Percentiles rank a stretch among this genome's conserved stretches.
Evolutionary conservation across 768 basidiomycete species (phyloP).

Genomic region (Tulasnella sp.): DNA sequence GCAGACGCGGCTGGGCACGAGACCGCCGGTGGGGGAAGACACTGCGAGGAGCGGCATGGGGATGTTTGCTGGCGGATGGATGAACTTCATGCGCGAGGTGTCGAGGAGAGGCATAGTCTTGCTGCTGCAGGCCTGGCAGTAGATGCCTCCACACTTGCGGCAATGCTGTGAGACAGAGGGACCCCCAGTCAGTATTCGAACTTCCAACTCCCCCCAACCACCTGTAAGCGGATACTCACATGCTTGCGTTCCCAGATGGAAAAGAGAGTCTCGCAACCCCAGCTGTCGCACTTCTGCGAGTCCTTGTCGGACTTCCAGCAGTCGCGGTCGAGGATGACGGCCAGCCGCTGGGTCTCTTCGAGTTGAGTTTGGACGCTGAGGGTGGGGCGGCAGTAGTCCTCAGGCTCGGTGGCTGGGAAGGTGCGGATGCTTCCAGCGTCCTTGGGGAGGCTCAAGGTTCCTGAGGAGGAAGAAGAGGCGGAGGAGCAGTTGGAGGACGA

Average conservation of each 20-base stretch:
- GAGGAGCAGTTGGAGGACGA: neutral
- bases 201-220: neutral
- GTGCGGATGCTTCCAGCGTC: neutral
- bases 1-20: conserved; percentile 53
- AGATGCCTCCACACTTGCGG: conserved; percentile 73
- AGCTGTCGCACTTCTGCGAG: conserved; percentile 58
- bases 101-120: conserved; percentile 56
- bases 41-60: conserved; percentile 37
- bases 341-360: conserved; percentile 57
- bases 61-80: conserved; percentile 52
- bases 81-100: conserved; percentile 55
- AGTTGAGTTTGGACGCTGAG: conserved; percentile 16
- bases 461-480: neutral
- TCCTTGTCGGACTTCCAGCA: conserved; percentile 72
- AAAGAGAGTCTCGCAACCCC: conserved; percentile 54
- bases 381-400: conserved; percentile 7
- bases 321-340: conserved; percentile 53
- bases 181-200: neutral
- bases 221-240: conserved; percentile 32
- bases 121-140: conserved; percentile 51
- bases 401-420: neutral
- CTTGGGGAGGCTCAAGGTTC: neutral
- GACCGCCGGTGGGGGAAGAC: conserved; percentile 49
- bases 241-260: conserved; percentile 64
- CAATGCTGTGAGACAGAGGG: conserved; percentile 48